Evolutionary conservation across 2,329 filamentous ascomycete species (phyloP).

Genomic region (Diplodia seriata): DNA sequence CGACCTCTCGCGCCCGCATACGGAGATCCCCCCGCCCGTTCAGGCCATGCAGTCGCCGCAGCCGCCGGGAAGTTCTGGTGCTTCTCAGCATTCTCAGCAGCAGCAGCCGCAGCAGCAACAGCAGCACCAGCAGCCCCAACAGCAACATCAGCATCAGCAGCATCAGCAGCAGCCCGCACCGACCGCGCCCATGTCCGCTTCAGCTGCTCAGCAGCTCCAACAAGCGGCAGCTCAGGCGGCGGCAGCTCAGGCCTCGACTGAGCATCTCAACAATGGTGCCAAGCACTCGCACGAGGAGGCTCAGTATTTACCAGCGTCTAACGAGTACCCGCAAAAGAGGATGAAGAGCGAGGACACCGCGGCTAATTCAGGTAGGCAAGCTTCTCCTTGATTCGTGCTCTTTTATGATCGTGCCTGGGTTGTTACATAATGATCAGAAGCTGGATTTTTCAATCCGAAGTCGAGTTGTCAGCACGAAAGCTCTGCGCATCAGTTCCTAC

Average conservation of each 20-base stretch:
- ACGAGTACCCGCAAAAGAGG: conserved; percentile 30
- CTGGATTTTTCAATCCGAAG: not conserved
- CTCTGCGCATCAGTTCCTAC: not conserved
- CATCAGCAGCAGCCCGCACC: conserved; percentile 30
- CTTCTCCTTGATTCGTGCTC: not conserved
- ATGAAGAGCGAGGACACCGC: conserved; percentile 31
- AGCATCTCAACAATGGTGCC: conserved; percentile 30
- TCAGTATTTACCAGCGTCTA: conserved; percentile 31
- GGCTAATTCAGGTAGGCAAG: conserved; percentile 20
- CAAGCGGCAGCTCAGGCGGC: conserved; percentile 38
- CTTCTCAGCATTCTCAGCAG: conserved; percentile 10
- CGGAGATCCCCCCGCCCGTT: conserved; percentile 10
- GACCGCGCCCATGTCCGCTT: conserved; percentile 45
- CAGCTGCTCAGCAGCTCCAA: conserved; percentile 32
- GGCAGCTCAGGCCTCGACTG: conserved; percentile 39
- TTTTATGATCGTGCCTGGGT: not conserved
- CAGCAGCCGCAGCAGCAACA: not conserved
- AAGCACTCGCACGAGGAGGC: conserved; percentile 33
- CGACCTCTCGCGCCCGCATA: conserved; percentile 67
- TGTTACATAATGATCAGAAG: not conserved
- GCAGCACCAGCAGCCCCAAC: not conserved
- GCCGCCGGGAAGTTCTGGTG: conserved; percentile 16
- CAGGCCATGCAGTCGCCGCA: conserved; percentile 40
- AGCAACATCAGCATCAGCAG: conserved; percentile 1
- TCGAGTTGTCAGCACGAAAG: not conserved